Evolutionary conservation across 176 grass and related monocot species (phyloP).

Genomic region (Bolboschoenus planiculmis): DNA sequence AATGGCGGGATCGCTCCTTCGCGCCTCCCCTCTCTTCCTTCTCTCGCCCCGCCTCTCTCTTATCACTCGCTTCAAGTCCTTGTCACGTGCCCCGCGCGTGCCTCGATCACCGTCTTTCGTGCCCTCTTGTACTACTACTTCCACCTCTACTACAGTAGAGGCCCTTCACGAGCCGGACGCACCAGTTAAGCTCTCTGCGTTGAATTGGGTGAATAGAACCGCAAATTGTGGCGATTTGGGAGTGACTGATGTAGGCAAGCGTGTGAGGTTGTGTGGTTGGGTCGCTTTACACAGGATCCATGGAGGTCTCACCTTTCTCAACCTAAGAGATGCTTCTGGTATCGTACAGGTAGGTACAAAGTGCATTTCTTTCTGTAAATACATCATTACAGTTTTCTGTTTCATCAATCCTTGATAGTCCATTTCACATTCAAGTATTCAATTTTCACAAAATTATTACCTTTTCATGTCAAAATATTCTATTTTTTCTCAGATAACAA

Average conservation of each 20-base stretch:
- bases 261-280: constrained; percentile 85
- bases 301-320: constrained; percentile 80
- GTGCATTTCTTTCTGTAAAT: not conserved
- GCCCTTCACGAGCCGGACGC: constrained; percentile 14
- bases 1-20: constrained; percentile 61
- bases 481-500: constrained; percentile 49
- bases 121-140: constrained; percentile 39
- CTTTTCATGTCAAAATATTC: constrained; percentile 2
- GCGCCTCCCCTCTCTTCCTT: constrained; percentile 53
- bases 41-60: constrained; percentile 33
- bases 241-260: constrained; percentile 43
- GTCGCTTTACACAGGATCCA: constrained; percentile 78
- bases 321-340: constrained; percentile 65
- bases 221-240: constrained; percentile 64
- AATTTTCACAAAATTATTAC: not conserved
- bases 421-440: not conserved
- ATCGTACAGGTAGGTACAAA: constrained; percentile 52
- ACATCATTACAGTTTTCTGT: too few relatives aligned
- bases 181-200: constrained; percentile 24
- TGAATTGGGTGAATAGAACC: constrained; percentile 58
- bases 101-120: constrained; percentile 10
- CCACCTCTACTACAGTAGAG: constrained; percentile 26
- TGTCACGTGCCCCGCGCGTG: not conserved
- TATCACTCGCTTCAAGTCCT: constrained; percentile 23
- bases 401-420: not conserved